Conservation (phyloP, 805 yeast species). For the Diddensiella caesifluorescens region DNA sequence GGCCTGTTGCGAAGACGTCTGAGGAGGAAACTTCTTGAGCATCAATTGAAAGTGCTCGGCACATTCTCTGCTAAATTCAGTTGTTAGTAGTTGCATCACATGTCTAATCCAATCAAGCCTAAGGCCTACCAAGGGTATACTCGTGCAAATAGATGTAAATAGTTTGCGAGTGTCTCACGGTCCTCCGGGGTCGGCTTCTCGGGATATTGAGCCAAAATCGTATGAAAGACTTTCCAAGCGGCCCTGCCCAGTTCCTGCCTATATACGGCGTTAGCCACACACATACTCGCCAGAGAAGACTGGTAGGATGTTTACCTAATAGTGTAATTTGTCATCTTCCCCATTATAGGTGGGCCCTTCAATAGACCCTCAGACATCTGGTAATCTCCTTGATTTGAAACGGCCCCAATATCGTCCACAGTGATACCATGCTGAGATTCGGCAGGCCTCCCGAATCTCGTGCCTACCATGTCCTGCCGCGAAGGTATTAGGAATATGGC, state of each 20-base stretch:
- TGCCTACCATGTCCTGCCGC: no score
- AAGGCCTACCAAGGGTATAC: constrained; percentile 71
- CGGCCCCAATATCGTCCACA: constrained; percentile 5
- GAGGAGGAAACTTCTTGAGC: constrained; percentile 75
- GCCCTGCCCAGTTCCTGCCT: constrained; percentile 83
- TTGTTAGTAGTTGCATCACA: constrained; percentile 2
- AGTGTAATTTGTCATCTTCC: constrained; percentile 85
- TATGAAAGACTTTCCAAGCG: constrained; percentile 89
- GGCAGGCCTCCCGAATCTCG: no score
- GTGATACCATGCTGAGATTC: constrained; percentile 6
- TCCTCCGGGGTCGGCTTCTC: constrained; percentile 67
- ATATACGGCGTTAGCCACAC: constrained; percentile 5
- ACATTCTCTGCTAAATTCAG: constrained; percentile 49
- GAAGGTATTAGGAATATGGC: background rate
- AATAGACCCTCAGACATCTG: constrained; percentile 6
- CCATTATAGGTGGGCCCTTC: constrained; percentile 65
- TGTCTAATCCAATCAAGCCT: no score
- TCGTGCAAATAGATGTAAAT: constrained; percentile 72
- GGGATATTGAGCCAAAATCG: constrained; percentile 88
- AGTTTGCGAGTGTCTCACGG: constrained; percentile 54
- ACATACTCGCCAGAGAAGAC: background rate
- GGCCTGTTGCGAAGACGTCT: constrained; percentile 61
- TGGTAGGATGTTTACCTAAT: constrained; percentile 34
- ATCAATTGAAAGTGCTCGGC: constrained; percentile 82
- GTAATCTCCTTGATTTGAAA: background rate